A percentile compares a stretch with the other conserved stretches of the same genome.
Evolutionary conservation across 495 filamentous ascomycete species (phyloP).

Genomic region (Talaromyces stipitatus): DNA sequence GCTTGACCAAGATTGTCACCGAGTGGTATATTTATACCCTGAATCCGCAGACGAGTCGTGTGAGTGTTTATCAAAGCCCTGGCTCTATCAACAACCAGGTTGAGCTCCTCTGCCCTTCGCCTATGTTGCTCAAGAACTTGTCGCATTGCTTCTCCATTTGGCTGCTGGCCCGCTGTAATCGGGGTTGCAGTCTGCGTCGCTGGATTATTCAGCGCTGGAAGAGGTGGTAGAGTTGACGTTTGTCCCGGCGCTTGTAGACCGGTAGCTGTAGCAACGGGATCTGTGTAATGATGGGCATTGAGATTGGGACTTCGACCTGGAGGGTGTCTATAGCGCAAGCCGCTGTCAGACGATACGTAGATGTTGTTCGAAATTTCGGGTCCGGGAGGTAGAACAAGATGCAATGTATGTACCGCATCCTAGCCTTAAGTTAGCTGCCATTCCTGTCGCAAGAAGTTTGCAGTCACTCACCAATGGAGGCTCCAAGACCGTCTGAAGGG

Average conservation of each 20-base stretch:
- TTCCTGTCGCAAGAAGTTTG: conserved; percentile 10
- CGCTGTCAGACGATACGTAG: background rate
- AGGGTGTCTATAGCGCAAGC: conserved; percentile 8
- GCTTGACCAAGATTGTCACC: background rate
- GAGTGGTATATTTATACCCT: background rate
- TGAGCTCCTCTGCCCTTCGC: background rate
- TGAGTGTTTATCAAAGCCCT: background rate
- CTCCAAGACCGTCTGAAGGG: conserved; percentile 51
- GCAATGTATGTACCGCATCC: conserved; percentile 35
- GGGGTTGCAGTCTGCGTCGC: background rate
- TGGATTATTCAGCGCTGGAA: background rate
- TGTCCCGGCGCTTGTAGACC: background rate
- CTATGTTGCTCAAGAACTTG: background rate
- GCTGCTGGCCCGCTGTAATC: background rate
- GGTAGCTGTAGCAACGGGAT: background rate
- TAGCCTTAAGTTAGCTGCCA: conserved; percentile 30
- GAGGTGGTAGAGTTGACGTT: background rate
- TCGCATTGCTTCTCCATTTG: background rate
- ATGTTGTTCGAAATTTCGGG: conserved; percentile 8
- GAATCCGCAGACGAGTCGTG: background rate
- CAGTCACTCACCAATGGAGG: conserved; percentile 42
- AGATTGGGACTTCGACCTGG: background rate
- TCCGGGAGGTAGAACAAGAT: conserved; percentile 54
- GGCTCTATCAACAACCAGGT: background rate
- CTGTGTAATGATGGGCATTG: background rate